Base-by-base conservation (phyloP, 768 basidiomycete species). In the Leccinum uliginosum region DNA sequence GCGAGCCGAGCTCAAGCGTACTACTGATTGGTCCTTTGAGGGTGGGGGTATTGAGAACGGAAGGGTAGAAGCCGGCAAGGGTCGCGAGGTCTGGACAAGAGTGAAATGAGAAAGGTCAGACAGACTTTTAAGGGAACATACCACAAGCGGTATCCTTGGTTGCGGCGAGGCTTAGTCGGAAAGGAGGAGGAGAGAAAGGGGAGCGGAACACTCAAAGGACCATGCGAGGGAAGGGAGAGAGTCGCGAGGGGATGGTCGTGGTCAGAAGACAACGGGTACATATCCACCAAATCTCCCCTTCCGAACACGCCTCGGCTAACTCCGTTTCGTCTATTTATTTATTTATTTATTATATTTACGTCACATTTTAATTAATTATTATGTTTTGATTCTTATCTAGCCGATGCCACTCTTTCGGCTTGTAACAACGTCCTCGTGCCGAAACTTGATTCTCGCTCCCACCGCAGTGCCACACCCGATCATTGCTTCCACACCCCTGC, bases 1-100 rank as follows among this genome's bases (percentile, higher is more conserved):
- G 84, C 85, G 85, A 87, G 85, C 81, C 70, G 76, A 70, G 81
- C 87, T 87, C 85, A 83, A 86, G 85, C 85, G 83, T 69, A 73
- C 72, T 70, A 74, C 72, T 75, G 72, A 67, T 73, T 64, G 69
- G 67, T 72, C 68, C 70, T 74, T 73, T 71, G 71, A 71, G 65
- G 63, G 46, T 52, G 26, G 59, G n/a, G 67, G 64, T 63, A 62
- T 61, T 58, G 62, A 62, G 63, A 74, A 74, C 80, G 87, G 82
- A 68, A 64, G 62, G 73, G 75, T 73, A 79, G 87, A 81, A 76
- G 85, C 87, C 88, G 87, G 80, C 85, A 91, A 92, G 91, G 90
- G 90, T 92, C 89, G 89, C 89, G 89, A 92, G 90, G 82, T 83
- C 86, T 90, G 67, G 40, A 48, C 44, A 53, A 21, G 3, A 54